A percentile compares a stretch with the other conserved stretches of the same genome.
Conservation (phyloP, 257 asterid species). For the Verbascum thapsus region DNA sequence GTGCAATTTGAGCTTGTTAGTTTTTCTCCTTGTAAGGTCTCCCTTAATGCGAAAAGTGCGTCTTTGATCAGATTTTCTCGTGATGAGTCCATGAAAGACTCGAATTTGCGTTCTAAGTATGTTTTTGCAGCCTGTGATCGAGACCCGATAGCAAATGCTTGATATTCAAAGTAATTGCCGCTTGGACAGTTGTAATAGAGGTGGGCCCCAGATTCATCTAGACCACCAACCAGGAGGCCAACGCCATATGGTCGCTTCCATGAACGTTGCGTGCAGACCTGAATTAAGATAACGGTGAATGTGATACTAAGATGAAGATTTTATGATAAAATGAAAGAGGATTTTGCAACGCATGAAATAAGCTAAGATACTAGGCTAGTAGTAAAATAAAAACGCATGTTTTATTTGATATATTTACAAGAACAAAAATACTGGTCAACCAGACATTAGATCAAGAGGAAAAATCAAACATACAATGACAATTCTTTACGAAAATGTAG, state of each 20-base stretch:
- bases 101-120: conserved; percentile 85
- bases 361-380: too few relatives aligned
- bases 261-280: conserved; percentile 98
- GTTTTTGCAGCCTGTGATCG: conserved; percentile 99
- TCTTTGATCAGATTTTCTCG: conserved; percentile 82
- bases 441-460: too few relatives aligned
- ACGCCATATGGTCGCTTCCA: conserved; percentile 99
- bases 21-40: conserved; percentile 92
- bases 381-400: too few relatives aligned
- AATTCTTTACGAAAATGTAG: too few relatives aligned
- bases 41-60: conserved; percentile 92
- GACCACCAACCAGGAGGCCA: conserved; percentile 91
- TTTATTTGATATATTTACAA: too few relatives aligned
- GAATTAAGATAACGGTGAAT: conserved; percentile 21
- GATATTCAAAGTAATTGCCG: conserved; percentile 94
- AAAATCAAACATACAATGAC: too few relatives aligned
- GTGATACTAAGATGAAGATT: not conserved
- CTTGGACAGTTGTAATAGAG: conserved; percentile 96
- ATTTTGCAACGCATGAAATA: conserved; percentile 20
- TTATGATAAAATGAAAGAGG: not conserved
- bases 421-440: too few relatives aligned
- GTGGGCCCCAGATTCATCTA: conserved; percentile 98
- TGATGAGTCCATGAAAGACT: conserved; percentile 64
- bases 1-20: conserved; percentile 88
- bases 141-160: conserved; percentile 98